Base-by-base conservation (phyloP, 805 yeast species). In the Saturnispora saitoi region DNA sequence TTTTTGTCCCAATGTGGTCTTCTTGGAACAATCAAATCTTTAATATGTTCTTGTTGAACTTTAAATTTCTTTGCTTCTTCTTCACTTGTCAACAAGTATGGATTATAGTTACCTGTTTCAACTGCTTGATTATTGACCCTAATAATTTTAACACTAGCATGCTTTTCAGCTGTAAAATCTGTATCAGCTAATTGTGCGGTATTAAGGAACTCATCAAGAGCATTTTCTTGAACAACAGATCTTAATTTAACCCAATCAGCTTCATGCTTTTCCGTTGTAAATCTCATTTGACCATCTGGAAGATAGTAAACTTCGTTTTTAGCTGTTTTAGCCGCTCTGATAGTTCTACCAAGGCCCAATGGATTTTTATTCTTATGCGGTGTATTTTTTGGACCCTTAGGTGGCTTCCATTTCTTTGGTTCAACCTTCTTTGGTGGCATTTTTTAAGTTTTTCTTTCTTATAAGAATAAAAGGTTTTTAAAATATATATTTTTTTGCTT, bases 171-270 rank as follows among this genome's bases (percentile, higher is more conserved):
- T 8, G 96, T 81, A 69, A 93, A 93, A 69, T 93, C 98, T 19
- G 91, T 89, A 62, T 89, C 96, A 2, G 97, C 96, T 50, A 93
- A 76, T 65, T 88, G 95, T 1, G 99, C 99, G 7, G 97, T 91
- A 60, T 82, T 84, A 60, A 93, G 76, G 65, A 93, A 90, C 68
- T 93, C 99, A 67, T 93, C 98, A 49, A 93, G 68, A 1, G 97
- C 83, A 56, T 84, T 79, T 64, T 93, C 98, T 59, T 93, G 98
- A 0, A 98, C 93, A 14, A 93, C 95, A 2, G 97, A 89, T 63
- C 93, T 78, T 60, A 93, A 70, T 54, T 89, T 87, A 45, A 86
- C 95, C 95, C 96, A 88, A 53, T 75, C 77, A 12, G 88, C 95
- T 61, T 87, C 95, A 56, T 79, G 86, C 56, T 82, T 83, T 53